Base-by-base conservation (phyloP, 345 rosid species). In the Lepidium didymum region DNA sequence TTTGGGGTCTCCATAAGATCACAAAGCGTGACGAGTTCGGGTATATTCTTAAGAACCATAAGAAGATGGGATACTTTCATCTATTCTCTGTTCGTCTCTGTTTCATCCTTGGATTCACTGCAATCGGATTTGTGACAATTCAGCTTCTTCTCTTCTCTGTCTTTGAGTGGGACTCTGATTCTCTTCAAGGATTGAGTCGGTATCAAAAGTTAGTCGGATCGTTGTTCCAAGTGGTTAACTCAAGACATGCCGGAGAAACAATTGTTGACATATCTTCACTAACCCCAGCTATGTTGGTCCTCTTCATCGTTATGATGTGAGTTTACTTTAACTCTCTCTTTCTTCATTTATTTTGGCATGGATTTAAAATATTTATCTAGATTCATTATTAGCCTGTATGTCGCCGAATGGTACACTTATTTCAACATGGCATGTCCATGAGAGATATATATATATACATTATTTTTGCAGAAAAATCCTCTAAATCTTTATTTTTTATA, bases 241-340 rank as follows among this genome's bases (percentile, higher is more conserved):
- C 91, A 0, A 84, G 96, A 57, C 82, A 89, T 10, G n/a, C 80
- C 0, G 92, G 96, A 0, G 96, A 89, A 77, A 65, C 83, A 5
- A 42, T 81, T 12, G 73, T 87, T 1, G 88, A 89, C 14, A 60
- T 87, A 38, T 77, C 91, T 25, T 46, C 59, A 19, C 60, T 90
- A 19, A 79, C 96, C 5, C 76, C 86, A 0, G 85, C 89, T 0
- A 41, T 84, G 4, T 57, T 82, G 80, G 80, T 85, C 47, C 57
- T 85, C 18, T 84, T 89, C 67, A 71, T 83, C 40, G 44, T 81
- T 38, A 83, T 85, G 87, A 89, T 89, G 91, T 87, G 38, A 87
- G 96, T 82, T 25, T 11, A n/a, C 16, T 49, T 69, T 25, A 67
- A 8, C 10, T 33, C 29, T 66, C 18, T 46, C 10, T 46, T n/a